Evolutionary conservation across 2,329 filamentous ascomycete genomes (phyloP).

Genomic region (Aspergillus pseudonomiae): DNA sequence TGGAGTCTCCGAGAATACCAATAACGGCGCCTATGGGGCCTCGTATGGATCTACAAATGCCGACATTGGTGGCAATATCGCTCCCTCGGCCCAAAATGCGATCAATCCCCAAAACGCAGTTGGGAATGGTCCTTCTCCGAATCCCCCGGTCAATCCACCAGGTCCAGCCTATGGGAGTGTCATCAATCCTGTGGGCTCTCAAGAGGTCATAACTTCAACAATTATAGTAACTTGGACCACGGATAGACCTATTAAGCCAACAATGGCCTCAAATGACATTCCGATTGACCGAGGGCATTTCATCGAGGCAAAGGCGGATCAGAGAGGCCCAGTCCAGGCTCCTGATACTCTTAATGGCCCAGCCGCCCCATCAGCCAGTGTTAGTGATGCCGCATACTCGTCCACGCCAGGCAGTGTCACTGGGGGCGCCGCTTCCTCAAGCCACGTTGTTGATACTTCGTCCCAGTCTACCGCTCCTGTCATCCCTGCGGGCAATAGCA

Average conservation of each 20-base stretch:
- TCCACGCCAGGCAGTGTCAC: too few relatives aligned
- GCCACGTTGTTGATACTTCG: not conserved
- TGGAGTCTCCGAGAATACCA: not conserved
- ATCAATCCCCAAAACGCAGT: not conserved
- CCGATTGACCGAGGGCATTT: not conserved
- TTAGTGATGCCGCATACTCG: too few relatives aligned
- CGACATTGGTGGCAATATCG: not conserved
- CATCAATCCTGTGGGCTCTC: not conserved
- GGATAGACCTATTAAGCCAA: not conserved
- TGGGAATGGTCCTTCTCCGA: not conserved
- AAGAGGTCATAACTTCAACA: not conserved
- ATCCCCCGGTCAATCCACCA: accelerated
- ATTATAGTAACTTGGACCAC: not conserved
- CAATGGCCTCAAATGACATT: not conserved
- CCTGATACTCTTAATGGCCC: too few relatives aligned
- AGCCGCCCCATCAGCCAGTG: too few relatives aligned
- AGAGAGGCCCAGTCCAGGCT: too few relatives aligned
- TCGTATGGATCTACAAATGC: not conserved
- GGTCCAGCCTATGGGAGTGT: not conserved
- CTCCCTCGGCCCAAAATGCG: not conserved
- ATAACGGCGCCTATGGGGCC: not conserved
- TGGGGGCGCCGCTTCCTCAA: too few relatives aligned
- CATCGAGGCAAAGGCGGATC: too few relatives aligned
- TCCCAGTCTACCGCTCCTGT: not conserved
- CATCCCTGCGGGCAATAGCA: too few relatives aligned